Conservation (phyloP, 192 early-diverging fungal genomes). For the Chytriomyces confervae region DNA sequence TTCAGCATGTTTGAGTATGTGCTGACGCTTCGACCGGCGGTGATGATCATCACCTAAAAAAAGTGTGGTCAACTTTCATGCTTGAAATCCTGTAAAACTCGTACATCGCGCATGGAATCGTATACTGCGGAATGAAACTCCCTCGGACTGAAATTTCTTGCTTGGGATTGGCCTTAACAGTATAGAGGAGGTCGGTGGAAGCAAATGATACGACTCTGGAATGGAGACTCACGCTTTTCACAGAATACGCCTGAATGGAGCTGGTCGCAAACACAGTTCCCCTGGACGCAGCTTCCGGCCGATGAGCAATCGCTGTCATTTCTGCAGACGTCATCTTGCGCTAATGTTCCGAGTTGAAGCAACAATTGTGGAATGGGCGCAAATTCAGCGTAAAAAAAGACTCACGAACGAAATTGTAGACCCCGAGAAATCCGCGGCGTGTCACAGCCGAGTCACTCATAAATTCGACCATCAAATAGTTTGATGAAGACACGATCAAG, state of each 20-base stretch:
- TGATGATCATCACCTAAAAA: conserved; percentile 1
- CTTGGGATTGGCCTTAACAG: not conserved
- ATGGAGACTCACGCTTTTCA: conserved; percentile 30
- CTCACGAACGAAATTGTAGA: conserved; percentile 42
- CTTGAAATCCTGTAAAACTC: too few relatives aligned
- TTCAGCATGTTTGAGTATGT: conserved; percentile 22
- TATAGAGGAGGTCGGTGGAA: too few relatives aligned
- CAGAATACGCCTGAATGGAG: conserved; percentile 38
- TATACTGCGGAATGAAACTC: conserved; percentile 41
- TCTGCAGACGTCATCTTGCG: not conserved
- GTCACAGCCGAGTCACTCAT: conserved; percentile 33
- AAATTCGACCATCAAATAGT: conserved; percentile 34
- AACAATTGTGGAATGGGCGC: not conserved
- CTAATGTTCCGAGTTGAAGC: not conserved
- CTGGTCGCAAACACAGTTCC: conserved; percentile 32
- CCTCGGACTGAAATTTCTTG: conserved; percentile 15
- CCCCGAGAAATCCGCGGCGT: conserved; percentile 34
- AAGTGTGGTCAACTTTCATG: too few relatives aligned
- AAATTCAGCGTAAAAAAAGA: not conserved
- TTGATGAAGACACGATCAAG: conserved; percentile 30
- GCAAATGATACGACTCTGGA: too few relatives aligned
- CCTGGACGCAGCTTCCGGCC: conserved; percentile 26
- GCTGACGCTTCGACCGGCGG: conserved; percentile 21
- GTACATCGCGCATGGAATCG: conserved; percentile 34
- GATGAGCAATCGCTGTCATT: conserved; percentile 30